Evolutionary conservation across 805 yeast species (phyloP), one percentile per base, ranked within the genome.

Genomic region (Starmerella apis): DNA sequence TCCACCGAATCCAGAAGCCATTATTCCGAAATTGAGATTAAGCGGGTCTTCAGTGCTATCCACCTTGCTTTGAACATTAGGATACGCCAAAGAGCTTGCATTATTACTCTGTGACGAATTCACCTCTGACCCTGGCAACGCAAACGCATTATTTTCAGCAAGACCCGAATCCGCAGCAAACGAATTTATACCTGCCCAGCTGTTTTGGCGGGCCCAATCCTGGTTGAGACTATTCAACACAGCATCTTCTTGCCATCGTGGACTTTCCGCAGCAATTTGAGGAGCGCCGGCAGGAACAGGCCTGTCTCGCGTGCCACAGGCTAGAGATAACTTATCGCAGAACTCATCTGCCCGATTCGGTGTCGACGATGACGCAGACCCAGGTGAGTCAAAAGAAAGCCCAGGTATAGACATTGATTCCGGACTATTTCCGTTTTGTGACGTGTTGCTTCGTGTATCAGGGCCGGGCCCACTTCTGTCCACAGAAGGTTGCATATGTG

Each of bases 221-320:
- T 51, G 39, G 19, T 32, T 43, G n/a, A 13, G 24, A 25, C 31
- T 28, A 9, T 39, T 39, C 23, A 53, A 37, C 28, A 53, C 19
- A 5, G 48, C n/a, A 27, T 46, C 51, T 25, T 38, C 27, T 37
- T 52, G 56, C 59, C 59, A 56, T 4, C 49, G 53, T 5, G 59
- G 49, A 5, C 32, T 20, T 30, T 56, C 59, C n/a, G 59, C 49
- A 1, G 59, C 42, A 22, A 56, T 55, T 16, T 36, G 44, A 4
- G 58, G 59, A n/a, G 52, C 55, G 31, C 36, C 35, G 9, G 45
- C 44, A 92, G 55, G 48, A 4, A 46, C 43, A 2, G 56, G 95
- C 55, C 76, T 67, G 14, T 73, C 73, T 59, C 72, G 79, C 6
- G 81, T 80, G 16, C 96, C 96, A 66, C 96, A 88, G 0, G 87